Evolutionary conservation across 371 early-diverging fungal species (phyloP).

Genomic region (Blakeslea trispora): DNA sequence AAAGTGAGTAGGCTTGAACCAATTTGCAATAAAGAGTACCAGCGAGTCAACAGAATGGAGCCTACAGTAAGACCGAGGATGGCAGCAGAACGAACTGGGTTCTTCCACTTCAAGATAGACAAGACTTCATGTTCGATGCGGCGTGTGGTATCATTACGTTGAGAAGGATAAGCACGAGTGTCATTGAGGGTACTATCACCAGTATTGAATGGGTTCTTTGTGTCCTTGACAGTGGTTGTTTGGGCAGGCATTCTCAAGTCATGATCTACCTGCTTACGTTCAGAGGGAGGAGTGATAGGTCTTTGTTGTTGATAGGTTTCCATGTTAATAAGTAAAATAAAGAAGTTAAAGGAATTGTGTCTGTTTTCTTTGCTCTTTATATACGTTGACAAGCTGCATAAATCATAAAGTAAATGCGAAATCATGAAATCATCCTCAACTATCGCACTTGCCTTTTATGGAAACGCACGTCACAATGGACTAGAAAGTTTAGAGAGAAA

Average conservation of each 20-base stretch:
- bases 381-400: neutral
- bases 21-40: constrained; percentile 45
- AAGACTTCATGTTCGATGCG: constrained; percentile 38
- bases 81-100: constrained; percentile 42
- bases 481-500: too few relatives aligned
- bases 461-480: too few relatives aligned
- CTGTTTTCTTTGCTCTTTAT: constrained; percentile 1
- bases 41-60: constrained; percentile 34
- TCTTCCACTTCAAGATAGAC: constrained; percentile 39
- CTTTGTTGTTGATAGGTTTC: constrained; percentile 9
- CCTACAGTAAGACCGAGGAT: constrained; percentile 27
- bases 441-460: too few relatives aligned
- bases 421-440: too few relatives aligned
- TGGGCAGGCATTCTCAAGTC: constrained; percentile 5
- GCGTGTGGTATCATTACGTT: constrained; percentile 36
- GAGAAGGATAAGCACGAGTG: too few relatives aligned
- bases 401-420: neutral
- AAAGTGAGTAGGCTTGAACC: constrained; percentile 33
- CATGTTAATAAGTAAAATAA: constrained; percentile 2
- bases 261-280: constrained; percentile 1
- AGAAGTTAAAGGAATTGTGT: neutral
- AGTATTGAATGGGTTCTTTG: constrained; percentile 11
- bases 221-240: too few relatives aligned
- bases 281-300: constrained; percentile 25
- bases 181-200: too few relatives aligned